A percentile compares a stretch with the other conserved stretches of the same genome.
phyloP scores from a whole-genome alignment of 352 stramenopile genomes.

The Phytophthora uliginosa region DNA sequence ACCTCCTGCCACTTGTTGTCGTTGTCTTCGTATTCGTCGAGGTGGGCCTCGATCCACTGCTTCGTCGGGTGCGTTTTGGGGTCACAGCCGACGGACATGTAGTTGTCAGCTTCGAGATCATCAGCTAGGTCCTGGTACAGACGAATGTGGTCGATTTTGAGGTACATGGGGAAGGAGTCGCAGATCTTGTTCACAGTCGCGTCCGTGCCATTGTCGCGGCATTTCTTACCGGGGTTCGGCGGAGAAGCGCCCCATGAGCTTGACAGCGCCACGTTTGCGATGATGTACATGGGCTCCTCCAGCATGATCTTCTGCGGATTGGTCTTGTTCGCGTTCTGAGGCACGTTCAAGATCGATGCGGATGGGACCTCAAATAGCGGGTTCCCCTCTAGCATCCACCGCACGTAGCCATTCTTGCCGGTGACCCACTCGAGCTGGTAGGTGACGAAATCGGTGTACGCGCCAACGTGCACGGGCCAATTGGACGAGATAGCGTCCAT shows the following conservation, averaged over 20 bases:
- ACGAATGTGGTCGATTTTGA: conserved; percentile 66
- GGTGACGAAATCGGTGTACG: conserved; percentile 63
- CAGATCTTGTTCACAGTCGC: conserved; percentile 58
- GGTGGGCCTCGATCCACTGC: conserved; percentile 65
- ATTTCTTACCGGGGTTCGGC: conserved; percentile 29
- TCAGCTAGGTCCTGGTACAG: conserved; percentile 78
- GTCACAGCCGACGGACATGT: conserved; percentile 66
- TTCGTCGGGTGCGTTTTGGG: conserved; percentile 59
- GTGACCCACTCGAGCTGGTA: conserved; percentile 45
- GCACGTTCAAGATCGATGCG: conserved; percentile 43
- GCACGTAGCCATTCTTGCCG: conserved; percentile 47
- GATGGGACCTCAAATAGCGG: conserved; percentile 88
- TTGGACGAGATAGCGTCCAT: conserved; percentile 65
- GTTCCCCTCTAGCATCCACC: conserved; percentile 73
- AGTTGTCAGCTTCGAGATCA: conserved; percentile 47
- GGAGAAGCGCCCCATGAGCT: conserved; percentile 63
- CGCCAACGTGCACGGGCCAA: conserved; percentile 70
- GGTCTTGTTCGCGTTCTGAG: conserved; percentile 50
- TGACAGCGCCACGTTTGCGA: conserved; percentile 95
- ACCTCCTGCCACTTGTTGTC: conserved; percentile 57
- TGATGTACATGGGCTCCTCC: conserved; percentile 94
- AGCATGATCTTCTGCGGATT: conserved; percentile 82
- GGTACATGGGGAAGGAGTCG: conserved; percentile 55
- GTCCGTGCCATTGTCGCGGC: conserved; percentile 40
- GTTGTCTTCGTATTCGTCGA: conserved; percentile 66